A percentile compares a stretch with the other conserved stretches of the same genome.
Evolutionary conservation across 106 monocot species (phyloP).

Genomic region (Dioscorea zingiberensis): DNA sequence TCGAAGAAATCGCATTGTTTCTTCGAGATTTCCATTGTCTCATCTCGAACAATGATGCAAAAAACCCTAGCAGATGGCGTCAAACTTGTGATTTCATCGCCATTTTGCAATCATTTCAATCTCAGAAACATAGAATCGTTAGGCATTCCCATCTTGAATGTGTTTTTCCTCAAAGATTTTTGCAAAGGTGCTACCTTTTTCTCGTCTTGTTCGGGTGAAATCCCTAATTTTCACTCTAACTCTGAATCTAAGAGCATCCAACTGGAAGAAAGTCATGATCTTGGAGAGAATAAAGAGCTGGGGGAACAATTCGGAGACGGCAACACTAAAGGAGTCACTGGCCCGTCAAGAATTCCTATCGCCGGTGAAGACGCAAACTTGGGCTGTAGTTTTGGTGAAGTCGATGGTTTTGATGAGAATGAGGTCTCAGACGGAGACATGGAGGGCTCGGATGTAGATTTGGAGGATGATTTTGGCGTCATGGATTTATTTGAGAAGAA

Average conservation of each 20-base stretch:
- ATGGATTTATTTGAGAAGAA: conserved; percentile 19
- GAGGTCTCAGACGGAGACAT: conserved; percentile 15
- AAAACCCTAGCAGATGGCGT: neutral
- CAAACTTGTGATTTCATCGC: neutral
- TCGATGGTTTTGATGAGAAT: conserved; percentile 4
- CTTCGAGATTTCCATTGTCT: too few relatives aligned
- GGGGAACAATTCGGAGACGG: too few relatives aligned
- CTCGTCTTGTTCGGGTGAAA: neutral
- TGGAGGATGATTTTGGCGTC: conserved; percentile 11
- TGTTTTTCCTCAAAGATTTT: neutral
- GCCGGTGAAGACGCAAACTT: neutral
- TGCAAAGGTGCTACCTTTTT: neutral
- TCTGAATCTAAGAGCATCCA: too few relatives aligned
- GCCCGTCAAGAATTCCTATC: neutral
- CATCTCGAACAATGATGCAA: neutral
- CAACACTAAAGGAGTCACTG: neutral
- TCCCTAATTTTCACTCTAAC: neutral
- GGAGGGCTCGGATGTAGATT: conserved; percentile 6
- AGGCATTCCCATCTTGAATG: neutral
- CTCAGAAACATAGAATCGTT: neutral
- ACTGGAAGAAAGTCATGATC: too few relatives aligned
- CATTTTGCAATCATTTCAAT: neutral
- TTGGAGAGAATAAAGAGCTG: too few relatives aligned
- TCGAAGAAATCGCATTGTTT: too few relatives aligned
- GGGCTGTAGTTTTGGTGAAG: conserved; percentile 4